Evolutionary conservation across 2,329 filamentous ascomycete species (phyloP).

Genomic region (Monilinia aucupariae): DNA sequence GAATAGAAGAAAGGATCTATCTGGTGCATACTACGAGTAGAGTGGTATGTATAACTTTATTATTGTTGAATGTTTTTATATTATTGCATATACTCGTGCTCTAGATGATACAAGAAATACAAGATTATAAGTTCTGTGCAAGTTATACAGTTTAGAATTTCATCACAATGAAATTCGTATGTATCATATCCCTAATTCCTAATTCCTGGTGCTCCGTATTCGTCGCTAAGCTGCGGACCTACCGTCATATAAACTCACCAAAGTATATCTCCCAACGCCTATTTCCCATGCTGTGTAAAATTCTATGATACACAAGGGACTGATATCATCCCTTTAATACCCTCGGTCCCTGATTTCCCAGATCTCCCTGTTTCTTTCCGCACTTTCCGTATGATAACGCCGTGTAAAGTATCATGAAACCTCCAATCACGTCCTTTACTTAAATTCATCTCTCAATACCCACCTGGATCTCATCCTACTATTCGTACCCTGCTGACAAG

Average conservation of each 20-base stretch:
- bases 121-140: no score
- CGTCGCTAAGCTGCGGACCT: neutral
- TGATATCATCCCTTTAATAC: neutral
- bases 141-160: no score
- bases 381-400: neutral
- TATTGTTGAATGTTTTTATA: no score
- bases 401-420: neutral
- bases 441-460: conserved; percentile 35
- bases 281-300: neutral
- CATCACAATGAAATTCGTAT: no score
- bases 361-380: neutral
- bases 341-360: no score
- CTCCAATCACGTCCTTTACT: conserved; percentile 18
- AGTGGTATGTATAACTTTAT: no score
- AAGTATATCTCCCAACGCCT: conserved; percentile 1
- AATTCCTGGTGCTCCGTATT: neutral
- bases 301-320: neutral
- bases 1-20: no score
- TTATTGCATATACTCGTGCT: no score
- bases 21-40: no score
- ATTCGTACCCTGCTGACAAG: conserved; percentile 46
- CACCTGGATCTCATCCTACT: conserved; percentile 33
- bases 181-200: no score
- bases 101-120: no score
- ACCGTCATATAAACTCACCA: neutral